Evolutionary conservation across 805 yeast species (phyloP), one percentile per base, ranked within the genome.

Genomic region (Priceomyces fermenticarens): DNA sequence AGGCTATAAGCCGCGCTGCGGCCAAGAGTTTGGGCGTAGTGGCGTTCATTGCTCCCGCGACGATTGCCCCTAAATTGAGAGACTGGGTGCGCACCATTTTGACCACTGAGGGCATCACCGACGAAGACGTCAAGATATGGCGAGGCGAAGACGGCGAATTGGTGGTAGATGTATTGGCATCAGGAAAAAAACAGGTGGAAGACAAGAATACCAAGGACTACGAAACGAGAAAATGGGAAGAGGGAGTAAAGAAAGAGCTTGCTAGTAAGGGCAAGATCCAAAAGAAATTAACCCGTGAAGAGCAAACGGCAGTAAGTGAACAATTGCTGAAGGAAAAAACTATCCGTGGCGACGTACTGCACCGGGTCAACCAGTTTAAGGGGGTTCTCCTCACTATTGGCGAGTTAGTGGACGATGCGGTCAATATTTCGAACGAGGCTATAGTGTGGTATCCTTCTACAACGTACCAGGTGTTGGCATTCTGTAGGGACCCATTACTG

Each of bases 221-320:
- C 52, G 95, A 85, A 52, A 85, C 90, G 2, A 66, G 77, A 44
- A 81, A 87, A 58, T 91, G 98, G 98, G 99, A 93, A 57, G 89
- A 83, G 50, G 77, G 77, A 38, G 75, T 93, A 26, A 79, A 91
- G 52, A 80, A 80, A 47, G 91, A 88, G 54, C 70, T 89, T 29
- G 81, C 84, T 1, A 71, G 72, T 39, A 81, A 81, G 57, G 72
- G 75, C 46, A 50, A 56, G n/a, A 54, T 55, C 8, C 45, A 13
- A 38, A 81, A 75, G 61, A 85, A 85, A 54, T 67, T 83, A 31
- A 74, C 95, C 2, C 83, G 80, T 48, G 97, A 90, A 54, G 96
- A 93, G 44, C 85, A 80, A 46, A 66, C 55, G 0, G 57, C 77
- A 39, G 81, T 86, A 1, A 75, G 75, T 34, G 78, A 75, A 35